These are phyloP conservation scores for Dictyophora rubrovolvata DNA, from an alignment of 768 basidiomycete genomes.

Conservation along the genomic window DNA sequence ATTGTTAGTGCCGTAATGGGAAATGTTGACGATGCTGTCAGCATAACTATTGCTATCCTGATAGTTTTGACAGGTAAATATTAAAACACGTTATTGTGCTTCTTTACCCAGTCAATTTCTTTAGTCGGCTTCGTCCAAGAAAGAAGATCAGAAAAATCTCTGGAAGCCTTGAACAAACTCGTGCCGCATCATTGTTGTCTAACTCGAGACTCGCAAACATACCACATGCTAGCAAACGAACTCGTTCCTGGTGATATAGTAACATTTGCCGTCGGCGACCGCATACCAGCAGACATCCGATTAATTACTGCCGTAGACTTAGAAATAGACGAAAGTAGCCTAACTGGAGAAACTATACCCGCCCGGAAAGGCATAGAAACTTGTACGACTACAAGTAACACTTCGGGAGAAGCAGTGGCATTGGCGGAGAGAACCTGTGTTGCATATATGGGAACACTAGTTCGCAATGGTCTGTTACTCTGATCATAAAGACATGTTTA, in stretches of 20 bases:
- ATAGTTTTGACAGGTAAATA: constrained; percentile 84
- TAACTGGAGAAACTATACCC: constrained; percentile 88
- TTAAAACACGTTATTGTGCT: not conserved
- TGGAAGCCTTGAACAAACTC: constrained; percentile 92
- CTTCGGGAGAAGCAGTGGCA: constrained; percentile 34
- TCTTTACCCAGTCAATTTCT: not conserved
- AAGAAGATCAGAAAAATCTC: constrained; percentile 84
- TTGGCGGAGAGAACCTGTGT: constrained; percentile 82
- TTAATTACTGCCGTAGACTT: constrained; percentile 73
- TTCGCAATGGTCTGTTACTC: constrained; percentile 62
- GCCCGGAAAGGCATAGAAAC: constrained; percentile 55
- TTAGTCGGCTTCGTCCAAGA: constrained; percentile 93
- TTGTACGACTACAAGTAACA: constrained; percentile 38
- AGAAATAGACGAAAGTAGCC: constrained; percentile 90
- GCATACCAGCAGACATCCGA: constrained; percentile 88
- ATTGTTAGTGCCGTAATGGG: constrained; percentile 85
- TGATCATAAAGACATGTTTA: not conserved
- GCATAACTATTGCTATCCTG: constrained; percentile 83
- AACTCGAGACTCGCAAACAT: constrained; percentile 61
- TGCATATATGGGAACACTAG: constrained; percentile 93
- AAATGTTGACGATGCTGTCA: constrained; percentile 90
- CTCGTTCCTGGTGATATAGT: constrained; percentile 95
- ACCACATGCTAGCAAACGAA: constrained; percentile 88
- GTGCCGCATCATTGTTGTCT: constrained; percentile 96
- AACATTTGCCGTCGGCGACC: constrained; percentile 82